These are phyloP conservation scores for Gaillardinia entomophila DNA, from an alignment of 805 yeast species.

Conservation along the genomic window DNA sequence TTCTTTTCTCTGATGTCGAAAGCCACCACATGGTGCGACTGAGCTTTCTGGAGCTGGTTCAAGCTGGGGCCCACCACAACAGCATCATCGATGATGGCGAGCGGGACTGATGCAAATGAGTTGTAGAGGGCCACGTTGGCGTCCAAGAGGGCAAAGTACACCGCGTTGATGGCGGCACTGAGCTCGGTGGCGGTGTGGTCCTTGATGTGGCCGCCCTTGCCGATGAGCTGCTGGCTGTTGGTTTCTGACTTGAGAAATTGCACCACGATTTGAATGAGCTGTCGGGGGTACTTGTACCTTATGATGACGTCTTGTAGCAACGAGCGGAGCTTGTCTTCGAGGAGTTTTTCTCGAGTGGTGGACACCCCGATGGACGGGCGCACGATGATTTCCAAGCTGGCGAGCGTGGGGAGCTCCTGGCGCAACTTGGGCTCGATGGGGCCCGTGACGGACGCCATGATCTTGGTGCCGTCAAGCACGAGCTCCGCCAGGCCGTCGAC, in stretches of 20 bases:
- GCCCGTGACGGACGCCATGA: conserved; percentile 78
- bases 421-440: conserved; percentile 81
- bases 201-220: conserved; percentile 10
- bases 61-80: conserved; percentile 42
- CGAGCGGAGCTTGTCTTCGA: conserved; percentile 66
- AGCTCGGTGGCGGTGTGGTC: conserved; percentile 45
- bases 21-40: conserved; percentile 63
- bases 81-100: conserved; percentile 28
- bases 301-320: conserved; percentile 58
- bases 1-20: conserved; percentile 47
- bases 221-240: conserved; percentile 6
- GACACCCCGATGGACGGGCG: conserved; percentile 77
- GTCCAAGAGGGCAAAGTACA: conserved; percentile 70
- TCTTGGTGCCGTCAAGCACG: conserved; percentile 45
- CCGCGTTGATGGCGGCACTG: conserved; percentile 66
- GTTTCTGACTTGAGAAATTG: conserved; percentile 31
- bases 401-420: conserved; percentile 77
- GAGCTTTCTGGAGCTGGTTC: conserved; percentile 35
- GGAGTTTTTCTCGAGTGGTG: conserved; percentile 64
- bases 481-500: conserved; percentile 81
- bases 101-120: conserved; percentile 55
- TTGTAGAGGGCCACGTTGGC: conserved; percentile 66
- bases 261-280: conserved; percentile 41
- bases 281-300: conserved; percentile 69
- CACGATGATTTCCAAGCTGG: conserved; percentile 72